Percentiles rank a stretch among this genome's conserved stretches.
Conservation (phyloP, 179 eudicot species). For the Silene vulgaris region DNA sequence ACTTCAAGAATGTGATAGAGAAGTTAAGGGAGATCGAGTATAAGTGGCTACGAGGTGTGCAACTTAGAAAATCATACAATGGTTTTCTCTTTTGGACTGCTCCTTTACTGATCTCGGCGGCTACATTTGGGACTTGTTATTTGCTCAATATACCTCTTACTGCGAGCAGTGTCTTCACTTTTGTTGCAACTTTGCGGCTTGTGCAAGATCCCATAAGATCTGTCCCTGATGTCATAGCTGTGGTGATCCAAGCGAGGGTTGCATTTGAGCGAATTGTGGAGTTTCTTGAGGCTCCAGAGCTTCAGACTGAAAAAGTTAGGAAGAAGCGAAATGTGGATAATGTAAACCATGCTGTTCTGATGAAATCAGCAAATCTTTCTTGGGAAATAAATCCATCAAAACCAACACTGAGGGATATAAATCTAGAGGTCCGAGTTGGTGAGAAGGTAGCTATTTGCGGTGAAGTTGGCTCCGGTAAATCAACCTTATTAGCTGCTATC, state of each 20-base stretch:
- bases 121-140: slow-evolving; percentile 76
- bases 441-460: slow-evolving; percentile 77
- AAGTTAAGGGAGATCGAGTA: slow-evolving; percentile 48
- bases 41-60: slow-evolving; percentile 55
- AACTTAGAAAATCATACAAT: slow-evolving; percentile 49
- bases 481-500: slow-evolving; percentile 64
- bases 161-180: slow-evolving; percentile 78
- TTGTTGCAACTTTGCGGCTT: slow-evolving; percentile 69
- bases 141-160: slow-evolving; percentile 46
- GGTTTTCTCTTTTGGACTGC: slow-evolving; percentile 69
- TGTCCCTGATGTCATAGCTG: slow-evolving; percentile 72
- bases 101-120: slow-evolving; percentile 69
- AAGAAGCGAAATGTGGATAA: slow-evolving; percentile 23
- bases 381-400: slow-evolving; percentile 50
- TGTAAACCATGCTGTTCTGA: slow-evolving; percentile 22
- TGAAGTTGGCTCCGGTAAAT: slow-evolving; percentile 85
- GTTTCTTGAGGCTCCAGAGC: slow-evolving; percentile 72
- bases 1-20: slow-evolving; percentile 50
- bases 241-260: slow-evolving; percentile 65
- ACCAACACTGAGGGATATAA: slow-evolving; percentile 46
- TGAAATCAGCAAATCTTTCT: slow-evolving; percentile 50
- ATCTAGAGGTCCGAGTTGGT: slow-evolving; percentile 49
- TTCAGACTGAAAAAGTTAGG: slow-evolving; percentile 39
- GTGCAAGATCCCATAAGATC: slow-evolving; percentile 72
- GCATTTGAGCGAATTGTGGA: slow-evolving; percentile 52